Base-by-base conservation (phyloP, 257 asterid genomes). In the Sherardia arvensis region DNA sequence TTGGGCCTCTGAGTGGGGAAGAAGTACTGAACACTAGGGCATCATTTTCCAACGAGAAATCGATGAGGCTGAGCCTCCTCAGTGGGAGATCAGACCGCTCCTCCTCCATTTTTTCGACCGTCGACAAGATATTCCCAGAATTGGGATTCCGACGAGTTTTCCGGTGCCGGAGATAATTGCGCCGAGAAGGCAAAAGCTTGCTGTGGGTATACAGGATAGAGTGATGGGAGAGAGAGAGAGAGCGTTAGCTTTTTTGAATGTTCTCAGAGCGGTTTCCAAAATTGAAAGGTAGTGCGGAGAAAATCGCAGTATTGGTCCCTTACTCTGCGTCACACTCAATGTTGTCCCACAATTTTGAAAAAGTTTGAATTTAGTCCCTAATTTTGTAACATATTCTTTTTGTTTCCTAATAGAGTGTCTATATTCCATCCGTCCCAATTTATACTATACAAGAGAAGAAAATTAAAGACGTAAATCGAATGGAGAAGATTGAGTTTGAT, bases 51-150 rank as follows among this genome's bases (percentile, higher is more conserved):
- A 76, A 66, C 1, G 76, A 67, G 18, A 69, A 65, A 64, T 72
- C 84, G 8, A 78, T 59, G 53, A 78, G 83, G 65, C 78, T 80
- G 47, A 74, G 64, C 57, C 59, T 79, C 70, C 74, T 79, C 56
- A 67, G 67, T 60, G 77, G 84, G 29, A 80, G 76, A 78, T 78
- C 82, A 70, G 69, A 64, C 33, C 38, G 38, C 38, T 12, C 61
- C 21, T 28, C 61, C 15, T 14, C 61, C 61, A 56, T 56, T 27
- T 3, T 40, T 53, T 15, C 27, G 10, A 21, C 27, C 5, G 28
- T 18, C 33, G n/a, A 30, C 59, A 18, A 28, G 61, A 56, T 25
- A 56, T 26, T 56, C 61, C 61, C 38, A 28, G n/a, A 8, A 11
- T 28, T 56, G 32, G 5, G 36, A 28, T 28, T 18, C 10, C 33